These are phyloP conservation scores for Myriosclerotinia scirpicola DNA, from an alignment of 2,329 filamentous ascomycete genomes.

Conservation along the genomic window DNA sequence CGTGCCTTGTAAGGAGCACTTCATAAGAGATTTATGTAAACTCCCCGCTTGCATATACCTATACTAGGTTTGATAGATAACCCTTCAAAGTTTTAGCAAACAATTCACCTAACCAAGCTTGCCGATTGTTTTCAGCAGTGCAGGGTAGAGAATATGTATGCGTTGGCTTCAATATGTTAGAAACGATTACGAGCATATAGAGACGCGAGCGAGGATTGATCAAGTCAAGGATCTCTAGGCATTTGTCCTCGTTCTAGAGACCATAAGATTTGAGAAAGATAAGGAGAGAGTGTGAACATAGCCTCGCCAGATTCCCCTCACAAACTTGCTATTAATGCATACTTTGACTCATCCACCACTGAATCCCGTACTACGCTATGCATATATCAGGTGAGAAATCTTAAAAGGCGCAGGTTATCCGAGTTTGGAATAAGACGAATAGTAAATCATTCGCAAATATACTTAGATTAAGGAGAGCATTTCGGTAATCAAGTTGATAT, in stretches of 20 bases:
- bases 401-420: too few species aligned
- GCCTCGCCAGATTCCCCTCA: too few species aligned
- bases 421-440: too few species aligned
- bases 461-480: not conserved
- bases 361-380: not conserved
- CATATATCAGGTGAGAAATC: not conserved
- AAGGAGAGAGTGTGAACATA: too few species aligned
- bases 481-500: conserved; percentile 16
- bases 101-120: too few species aligned
- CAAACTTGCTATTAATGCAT: not conserved
- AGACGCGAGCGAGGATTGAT: not conserved
- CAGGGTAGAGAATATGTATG: not conserved
- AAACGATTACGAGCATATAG: not conserved
- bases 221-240: not conserved
- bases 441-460: too few species aligned
- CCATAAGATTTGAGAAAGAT: not conserved
- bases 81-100: too few species aligned
- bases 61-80: too few species aligned
- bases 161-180: not conserved
- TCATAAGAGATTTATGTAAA: too few species aligned
- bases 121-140: too few species aligned
- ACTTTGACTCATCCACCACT: not conserved
- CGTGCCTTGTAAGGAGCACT: too few species aligned
- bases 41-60: too few species aligned
- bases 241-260: not conserved